Conservation (phyloP, 2,329 filamentous ascomycete species). For the Hirsutella minnesotensis region DNA sequence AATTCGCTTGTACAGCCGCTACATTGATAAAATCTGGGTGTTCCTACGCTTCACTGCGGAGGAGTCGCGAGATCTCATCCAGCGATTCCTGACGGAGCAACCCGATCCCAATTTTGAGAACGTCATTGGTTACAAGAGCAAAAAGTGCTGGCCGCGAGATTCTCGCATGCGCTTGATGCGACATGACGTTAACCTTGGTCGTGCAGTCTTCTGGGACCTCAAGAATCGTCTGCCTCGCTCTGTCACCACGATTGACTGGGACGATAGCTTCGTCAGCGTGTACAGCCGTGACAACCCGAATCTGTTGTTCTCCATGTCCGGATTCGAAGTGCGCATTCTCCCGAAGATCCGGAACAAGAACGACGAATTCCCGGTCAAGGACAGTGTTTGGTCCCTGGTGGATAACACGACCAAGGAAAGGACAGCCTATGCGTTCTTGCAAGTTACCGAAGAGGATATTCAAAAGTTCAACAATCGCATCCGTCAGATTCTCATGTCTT, state of each 20-base stretch:
- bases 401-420: slow-evolving; percentile 95
- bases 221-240: slow-evolving; percentile 94
- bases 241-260: slow-evolving; percentile 96
- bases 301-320: slow-evolving; percentile 91
- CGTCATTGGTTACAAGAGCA: slow-evolving; percentile 97
- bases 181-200: slow-evolving; percentile 93
- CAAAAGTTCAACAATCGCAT: slow-evolving; percentile 99
- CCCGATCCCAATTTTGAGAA: slow-evolving; percentile 99
- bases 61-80: slow-evolving; percentile 89
- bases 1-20: slow-evolving; percentile 93
- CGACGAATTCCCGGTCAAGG: slow-evolving; percentile 93
- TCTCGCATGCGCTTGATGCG: slow-evolving; percentile 97
- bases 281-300: slow-evolving; percentile 98
- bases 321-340: slow-evolving; percentile 92
- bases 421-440: slow-evolving; percentile 92
- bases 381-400: slow-evolving; percentile 95
- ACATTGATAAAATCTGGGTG: slow-evolving; percentile 98
- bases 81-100: slow-evolving; percentile 94
- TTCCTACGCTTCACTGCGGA: slow-evolving; percentile 90
- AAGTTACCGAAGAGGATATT: slow-evolving; percentile 95
- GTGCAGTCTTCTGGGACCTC: slow-evolving; percentile 97
- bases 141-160: slow-evolving; percentile 98
- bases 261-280: slow-evolving; percentile 95
- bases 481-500: slow-evolving; percentile 97
- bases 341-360: slow-evolving; percentile 92